A percentile compares a stretch with the other conserved stretches of the same genome.
Conservation (phyloP, 2,329 filamentous ascomycete species). For the Dactylellina parvicollis region DNA sequence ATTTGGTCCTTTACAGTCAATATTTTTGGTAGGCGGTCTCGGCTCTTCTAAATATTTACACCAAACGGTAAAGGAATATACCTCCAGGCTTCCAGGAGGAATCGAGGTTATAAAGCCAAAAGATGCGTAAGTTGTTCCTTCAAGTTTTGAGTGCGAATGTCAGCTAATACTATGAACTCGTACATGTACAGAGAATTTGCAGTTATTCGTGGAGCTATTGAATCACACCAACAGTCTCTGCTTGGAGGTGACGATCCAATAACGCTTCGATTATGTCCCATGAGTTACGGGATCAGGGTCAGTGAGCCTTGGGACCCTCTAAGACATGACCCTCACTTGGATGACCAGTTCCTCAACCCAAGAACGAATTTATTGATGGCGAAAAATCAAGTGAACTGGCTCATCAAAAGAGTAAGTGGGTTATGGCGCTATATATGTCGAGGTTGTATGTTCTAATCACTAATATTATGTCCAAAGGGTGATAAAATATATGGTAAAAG, state of each 20-base stretch:
- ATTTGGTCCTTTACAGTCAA: constrained; percentile 8
- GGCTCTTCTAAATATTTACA: constrained; percentile 46
- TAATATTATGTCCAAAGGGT: background rate
- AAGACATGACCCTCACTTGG: constrained; percentile 8
- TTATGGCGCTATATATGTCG: background rate
- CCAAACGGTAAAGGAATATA: constrained; percentile 21
- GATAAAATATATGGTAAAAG: constrained; percentile 33
- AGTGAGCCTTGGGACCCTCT: constrained; percentile 24
- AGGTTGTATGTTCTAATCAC: background rate
- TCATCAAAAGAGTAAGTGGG: constrained; percentile 31
- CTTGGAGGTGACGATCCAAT: constrained; percentile 36
- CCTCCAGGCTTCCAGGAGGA: background rate
- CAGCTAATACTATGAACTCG: too few relatives aligned
- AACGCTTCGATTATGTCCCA: constrained; percentile 32
- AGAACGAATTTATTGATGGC: constrained; percentile 27
- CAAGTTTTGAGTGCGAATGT: background rate
- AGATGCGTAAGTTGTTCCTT: constrained; percentile 30
- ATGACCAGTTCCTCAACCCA: constrained; percentile 15
- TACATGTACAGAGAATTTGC: constrained; percentile 37
- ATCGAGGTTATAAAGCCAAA: constrained; percentile 43
- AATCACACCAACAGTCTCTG: constrained; percentile 26
- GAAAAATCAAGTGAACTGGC: constrained; percentile 35
- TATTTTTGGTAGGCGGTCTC: constrained; percentile 40
- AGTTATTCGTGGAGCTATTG: constrained; percentile 39
- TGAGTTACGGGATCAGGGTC: constrained; percentile 43